Evolutionary conservation across 805 yeast species (phyloP).

Genomic region (Sungouiella blattae): DNA sequence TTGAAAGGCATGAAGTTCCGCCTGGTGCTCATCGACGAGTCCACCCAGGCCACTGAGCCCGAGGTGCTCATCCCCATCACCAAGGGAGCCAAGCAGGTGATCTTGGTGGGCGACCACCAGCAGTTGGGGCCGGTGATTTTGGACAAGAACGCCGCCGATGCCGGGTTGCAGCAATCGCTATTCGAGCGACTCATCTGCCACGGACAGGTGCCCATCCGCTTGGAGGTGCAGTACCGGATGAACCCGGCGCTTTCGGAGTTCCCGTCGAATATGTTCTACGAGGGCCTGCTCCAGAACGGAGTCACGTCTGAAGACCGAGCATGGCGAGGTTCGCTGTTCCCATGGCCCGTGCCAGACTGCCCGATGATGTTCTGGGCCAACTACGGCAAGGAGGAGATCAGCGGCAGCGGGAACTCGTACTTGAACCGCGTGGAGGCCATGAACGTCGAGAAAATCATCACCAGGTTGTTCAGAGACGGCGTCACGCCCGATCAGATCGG

Average conservation of each 20-base stretch:
- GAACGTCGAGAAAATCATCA: constrained; percentile 77
- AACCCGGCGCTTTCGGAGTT: constrained; percentile 84
- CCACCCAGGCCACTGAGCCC: constrained; percentile 93
- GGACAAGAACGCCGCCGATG: constrained; percentile 76
- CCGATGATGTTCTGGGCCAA: constrained; percentile 98
- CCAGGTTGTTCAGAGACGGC: constrained; percentile 72
- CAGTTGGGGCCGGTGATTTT: constrained; percentile 91
- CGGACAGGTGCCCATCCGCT: constrained; percentile 80
- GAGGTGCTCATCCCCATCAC: constrained; percentile 86
- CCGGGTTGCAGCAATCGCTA: constrained; percentile 81
- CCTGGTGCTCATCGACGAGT: constrained; percentile 85
- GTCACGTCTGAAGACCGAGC: constrained; percentile 74
- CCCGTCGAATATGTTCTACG: constrained; percentile 88
- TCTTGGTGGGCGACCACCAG: constrained; percentile 92
- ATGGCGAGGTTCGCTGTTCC: constrained; percentile 55
- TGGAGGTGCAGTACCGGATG: constrained; percentile 95
- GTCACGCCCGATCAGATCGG: constrained; percentile 72
- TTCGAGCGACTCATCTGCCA: constrained; percentile 81
- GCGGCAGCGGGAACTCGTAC: constrained; percentile 75
- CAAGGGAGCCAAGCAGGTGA: constrained; percentile 84
- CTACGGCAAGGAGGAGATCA: constrained; percentile 84
- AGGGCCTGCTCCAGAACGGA: constrained; percentile 89
- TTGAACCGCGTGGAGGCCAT: constrained; percentile 86
- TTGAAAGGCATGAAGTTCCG: constrained; percentile 56
- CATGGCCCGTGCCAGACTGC: constrained; percentile 82